Conservation (phyloP, 352 stramenopile genomes). For the Phytopythium montanum region DNA sequence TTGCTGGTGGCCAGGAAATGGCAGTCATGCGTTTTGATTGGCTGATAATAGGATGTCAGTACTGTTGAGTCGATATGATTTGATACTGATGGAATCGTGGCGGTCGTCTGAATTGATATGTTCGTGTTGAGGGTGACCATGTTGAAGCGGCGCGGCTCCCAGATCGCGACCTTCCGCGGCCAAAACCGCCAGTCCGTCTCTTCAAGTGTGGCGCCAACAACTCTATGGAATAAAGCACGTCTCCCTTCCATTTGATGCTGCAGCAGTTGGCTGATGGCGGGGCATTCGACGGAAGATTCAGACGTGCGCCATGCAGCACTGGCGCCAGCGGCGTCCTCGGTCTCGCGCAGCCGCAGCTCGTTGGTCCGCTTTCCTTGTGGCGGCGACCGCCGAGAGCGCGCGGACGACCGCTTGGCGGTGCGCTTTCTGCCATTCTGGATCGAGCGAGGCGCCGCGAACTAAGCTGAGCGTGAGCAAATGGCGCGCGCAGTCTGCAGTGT, state of each 20-base stretch:
- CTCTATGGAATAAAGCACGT: background rate
- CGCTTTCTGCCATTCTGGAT: constrained; percentile 1
- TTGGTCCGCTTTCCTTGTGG: background rate
- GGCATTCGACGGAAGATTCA: background rate
- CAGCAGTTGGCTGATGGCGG: no score
- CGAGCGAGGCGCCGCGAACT: background rate
- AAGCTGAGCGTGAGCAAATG: background rate
- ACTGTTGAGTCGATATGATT: background rate
- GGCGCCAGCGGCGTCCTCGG: background rate
- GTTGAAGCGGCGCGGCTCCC: background rate
- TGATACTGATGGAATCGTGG: background rate
- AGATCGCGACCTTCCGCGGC: background rate
- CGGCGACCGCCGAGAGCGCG: background rate
- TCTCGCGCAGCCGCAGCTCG: background rate
- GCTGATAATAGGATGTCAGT: background rate
- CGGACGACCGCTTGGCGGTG: background rate
- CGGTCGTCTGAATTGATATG: background rate
- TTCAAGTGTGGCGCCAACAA: background rate
- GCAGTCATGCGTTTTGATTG: background rate
- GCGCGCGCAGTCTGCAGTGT: background rate
- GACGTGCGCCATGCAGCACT: background rate
- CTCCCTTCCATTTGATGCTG: background rate
- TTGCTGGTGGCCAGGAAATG: background rate
- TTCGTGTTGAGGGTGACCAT: background rate
- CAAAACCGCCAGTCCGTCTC: background rate